Evolutionary conservation across 352 stramenopile genomes (phyloP).

Genomic region (Sclerospora graminicola): DNA sequence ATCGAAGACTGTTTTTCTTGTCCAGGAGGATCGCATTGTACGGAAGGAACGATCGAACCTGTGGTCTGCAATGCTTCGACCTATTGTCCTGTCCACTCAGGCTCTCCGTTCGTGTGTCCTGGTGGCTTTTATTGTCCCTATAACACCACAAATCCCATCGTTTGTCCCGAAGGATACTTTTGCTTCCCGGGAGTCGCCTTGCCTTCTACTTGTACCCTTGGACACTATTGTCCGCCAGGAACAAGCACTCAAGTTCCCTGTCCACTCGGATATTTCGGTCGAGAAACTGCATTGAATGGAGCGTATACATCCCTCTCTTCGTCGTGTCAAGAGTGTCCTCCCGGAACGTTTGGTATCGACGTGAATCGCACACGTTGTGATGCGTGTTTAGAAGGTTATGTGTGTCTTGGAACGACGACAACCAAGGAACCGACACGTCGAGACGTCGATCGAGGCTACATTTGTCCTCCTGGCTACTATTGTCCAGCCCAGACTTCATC

Average conservation of each 20-base stretch:
- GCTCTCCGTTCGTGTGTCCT: constrained; percentile 44
- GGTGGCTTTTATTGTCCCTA: constrained; percentile 65
- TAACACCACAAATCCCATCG: constrained; percentile 71
- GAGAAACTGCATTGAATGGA: constrained; percentile 36
- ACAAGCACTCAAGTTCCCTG: constrained; percentile 53
- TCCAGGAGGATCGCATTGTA: too few relatives aligned
- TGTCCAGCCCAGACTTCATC: constrained; percentile 49
- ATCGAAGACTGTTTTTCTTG: too few relatives aligned
- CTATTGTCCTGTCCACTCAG: too few relatives aligned
- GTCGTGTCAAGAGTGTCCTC: constrained; percentile 65
- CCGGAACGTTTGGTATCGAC: constrained; percentile 74
- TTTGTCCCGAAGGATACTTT: constrained; percentile 66
- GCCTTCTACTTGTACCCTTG: constrained; percentile 40
- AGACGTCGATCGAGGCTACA: constrained; percentile 69
- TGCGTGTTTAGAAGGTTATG: constrained; percentile 48
- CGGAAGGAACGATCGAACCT: too few relatives aligned
- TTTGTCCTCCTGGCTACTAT: constrained; percentile 69
- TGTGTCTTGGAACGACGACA: constrained; percentile 70
- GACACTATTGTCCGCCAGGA: constrained; percentile 64
- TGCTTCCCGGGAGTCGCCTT: too few relatives aligned
- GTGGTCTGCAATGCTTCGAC: constrained; percentile 41
- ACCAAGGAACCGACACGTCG: constrained; percentile 41
- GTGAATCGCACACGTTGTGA: constrained; percentile 64
- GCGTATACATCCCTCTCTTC: constrained; percentile 35
- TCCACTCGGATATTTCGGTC: constrained; percentile 61